phyloP scores from a whole-genome alignment of 352 stramenopile genomes.

The Globisporangium solare region DNA sequence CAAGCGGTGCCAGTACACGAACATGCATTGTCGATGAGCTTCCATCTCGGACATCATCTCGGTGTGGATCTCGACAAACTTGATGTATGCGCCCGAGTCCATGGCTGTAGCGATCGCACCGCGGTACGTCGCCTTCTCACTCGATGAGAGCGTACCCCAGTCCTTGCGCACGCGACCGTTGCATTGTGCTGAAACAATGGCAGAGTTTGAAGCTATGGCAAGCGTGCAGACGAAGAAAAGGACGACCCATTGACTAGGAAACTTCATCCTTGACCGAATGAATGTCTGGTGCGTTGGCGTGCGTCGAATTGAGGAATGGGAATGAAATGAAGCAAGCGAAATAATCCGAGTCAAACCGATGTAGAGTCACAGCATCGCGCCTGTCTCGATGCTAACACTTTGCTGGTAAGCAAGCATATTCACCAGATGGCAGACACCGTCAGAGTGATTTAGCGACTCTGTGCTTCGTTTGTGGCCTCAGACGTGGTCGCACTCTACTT shows the following conservation, averaged over 20 bases:
- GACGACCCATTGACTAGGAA: not conserved
- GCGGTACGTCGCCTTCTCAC: conserved; percentile 28
- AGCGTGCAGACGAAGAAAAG: conserved; percentile 2
- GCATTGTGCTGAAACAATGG: conserved; percentile 13
- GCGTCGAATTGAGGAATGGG: not conserved
- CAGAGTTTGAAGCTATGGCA: not conserved
- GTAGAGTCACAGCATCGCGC: not conserved
- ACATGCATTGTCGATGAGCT: conserved; percentile 65
- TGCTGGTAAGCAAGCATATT: not conserved
- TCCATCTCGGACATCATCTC: conserved; percentile 49
- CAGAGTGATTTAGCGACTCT: too few relatives aligned
- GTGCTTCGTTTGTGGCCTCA: not conserved
- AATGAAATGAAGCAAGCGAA: too few relatives aligned
- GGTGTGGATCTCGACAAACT: conserved; percentile 62
- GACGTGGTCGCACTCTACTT: too few relatives aligned
- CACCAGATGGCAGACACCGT: not conserved
- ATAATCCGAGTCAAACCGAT: too few relatives aligned
- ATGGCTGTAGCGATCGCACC: conserved; percentile 21
- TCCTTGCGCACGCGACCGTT: conserved; percentile 24
- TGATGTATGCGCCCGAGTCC: conserved; percentile 27
- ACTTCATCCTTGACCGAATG: not conserved
- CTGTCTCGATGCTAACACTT: not conserved
- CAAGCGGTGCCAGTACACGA: conserved; percentile 77
- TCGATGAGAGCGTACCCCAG: conserved; percentile 20
- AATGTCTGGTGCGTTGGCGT: not conserved